phyloP scores from a whole-genome alignment of 2,329 filamentous ascomycete genomes.

The Geoglossum cookeanum region DNA sequence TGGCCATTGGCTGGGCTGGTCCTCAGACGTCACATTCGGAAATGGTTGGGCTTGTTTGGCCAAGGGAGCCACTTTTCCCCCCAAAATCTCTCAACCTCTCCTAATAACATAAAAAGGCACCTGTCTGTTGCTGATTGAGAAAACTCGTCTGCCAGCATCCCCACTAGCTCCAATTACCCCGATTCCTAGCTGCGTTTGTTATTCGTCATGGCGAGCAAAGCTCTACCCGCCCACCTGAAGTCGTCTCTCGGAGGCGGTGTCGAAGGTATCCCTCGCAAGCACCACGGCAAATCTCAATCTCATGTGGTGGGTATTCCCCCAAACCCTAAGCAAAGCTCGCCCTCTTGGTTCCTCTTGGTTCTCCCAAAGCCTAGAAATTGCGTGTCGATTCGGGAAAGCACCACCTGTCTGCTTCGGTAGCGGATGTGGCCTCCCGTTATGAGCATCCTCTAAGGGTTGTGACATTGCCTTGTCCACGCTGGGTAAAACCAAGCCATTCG shows the following conservation, averaged over 20 bases:
- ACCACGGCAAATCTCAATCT: conserved; percentile 35
- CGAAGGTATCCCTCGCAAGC: conserved; percentile 25
- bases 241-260: conserved; percentile 24
- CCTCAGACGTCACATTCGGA: background rate
- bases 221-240: conserved; percentile 73
- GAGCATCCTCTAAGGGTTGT: background rate
- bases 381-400: conserved; percentile 1
- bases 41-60: background rate
- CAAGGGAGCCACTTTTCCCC: background rate
- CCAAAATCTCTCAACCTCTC: background rate
- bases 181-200: background rate
- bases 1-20: background rate
- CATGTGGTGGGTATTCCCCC: conserved; percentile 29
- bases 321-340: background rate
- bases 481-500: background rate
- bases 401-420: background rate
- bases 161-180: background rate
- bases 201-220: conserved; percentile 15
- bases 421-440: background rate
- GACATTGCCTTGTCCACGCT: background rate
- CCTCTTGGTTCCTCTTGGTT: background rate
- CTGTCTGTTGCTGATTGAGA: background rate
- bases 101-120: background rate
- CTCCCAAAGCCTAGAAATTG: background rate
- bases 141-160: background rate